A percentile compares a stretch with the other conserved stretches of the same genome.
Evolutionary conservation across 2,329 filamentous ascomycete genomes (phyloP).

Genomic region (Neocucurbitaria cava): DNA sequence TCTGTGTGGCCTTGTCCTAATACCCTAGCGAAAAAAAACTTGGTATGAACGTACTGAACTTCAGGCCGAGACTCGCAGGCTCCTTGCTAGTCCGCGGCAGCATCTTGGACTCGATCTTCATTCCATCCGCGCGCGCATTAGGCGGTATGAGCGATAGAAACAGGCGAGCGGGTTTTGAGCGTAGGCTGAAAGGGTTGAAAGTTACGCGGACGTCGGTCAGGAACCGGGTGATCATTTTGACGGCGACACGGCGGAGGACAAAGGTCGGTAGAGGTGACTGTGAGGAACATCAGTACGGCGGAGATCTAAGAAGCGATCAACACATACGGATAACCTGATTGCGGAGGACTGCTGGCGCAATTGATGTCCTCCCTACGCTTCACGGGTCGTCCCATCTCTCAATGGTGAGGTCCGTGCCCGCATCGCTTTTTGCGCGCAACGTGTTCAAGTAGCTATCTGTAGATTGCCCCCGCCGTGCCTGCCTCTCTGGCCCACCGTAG

Average conservation of each 20-base stretch:
- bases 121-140: constrained; percentile 73
- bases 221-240: constrained; percentile 80
- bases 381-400: constrained; percentile 5
- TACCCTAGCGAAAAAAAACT: neutral
- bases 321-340: neutral
- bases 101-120: constrained; percentile 79
- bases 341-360: neutral
- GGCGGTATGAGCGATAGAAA: constrained; percentile 87
- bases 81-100: constrained; percentile 74
- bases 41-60: constrained; percentile 73
- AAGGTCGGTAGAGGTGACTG: neutral
- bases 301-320: neutral
- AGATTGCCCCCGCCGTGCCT: constrained; percentile 6
- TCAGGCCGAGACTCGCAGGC: constrained; percentile 73
- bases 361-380: constrained; percentile 3
- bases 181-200: constrained; percentile 89
- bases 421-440: constrained; percentile 15
- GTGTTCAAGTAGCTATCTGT: constrained; percentile 22
- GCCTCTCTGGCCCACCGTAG: constrained; percentile 30
- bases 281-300: neutral
- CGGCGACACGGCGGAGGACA: neutral
- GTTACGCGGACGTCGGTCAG: constrained; percentile 82
- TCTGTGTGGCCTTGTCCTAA: too few relatives aligned
- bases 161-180: constrained; percentile 81
- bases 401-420: constrained; percentile 29